Base-by-base conservation (phyloP, 768 basidiomycete species). In the Chalciporus pseudorubinellus region DNA sequence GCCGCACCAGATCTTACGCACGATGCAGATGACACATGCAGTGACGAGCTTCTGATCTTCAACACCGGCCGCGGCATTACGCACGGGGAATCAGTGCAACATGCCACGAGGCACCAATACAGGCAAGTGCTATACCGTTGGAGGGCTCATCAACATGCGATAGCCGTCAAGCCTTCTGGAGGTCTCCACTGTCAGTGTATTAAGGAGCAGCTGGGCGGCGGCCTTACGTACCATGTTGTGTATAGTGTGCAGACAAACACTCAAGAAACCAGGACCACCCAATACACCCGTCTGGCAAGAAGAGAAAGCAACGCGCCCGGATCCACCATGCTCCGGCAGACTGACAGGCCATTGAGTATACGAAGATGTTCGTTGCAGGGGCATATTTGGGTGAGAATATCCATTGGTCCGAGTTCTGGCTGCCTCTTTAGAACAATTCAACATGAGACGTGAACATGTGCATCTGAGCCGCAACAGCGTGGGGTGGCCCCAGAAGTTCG, bases 131-230 rank as follows among this genome's bases (percentile, higher is more conserved):
- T n/a, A n/a, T n/a, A n/a, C n/a, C n/a, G n/a, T n/a, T 44, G 29
- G 36, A n/a, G 45, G 38, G 48, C 44, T 48, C 43, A 40, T 26
- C 21, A 51, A 60, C 59, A 59, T 45, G 52, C 51, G 58, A 51
- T 46, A 51, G 29, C 51, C 36, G 45, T 50, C 55, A 52, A 64
- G 52, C 53, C 44, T 52, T 53, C 49, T 49, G 34, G 18, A n/a
- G n/a, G n/a, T n/a, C n/a, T n/a, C n/a, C n/a, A n/a, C n/a, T n/a
- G n/a, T n/a, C n/a, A 42, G 24, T 44, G 41, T 52, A 61, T 48
- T 26, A 36, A 52, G 28, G 50, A 24, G 21, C 20, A 21, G 31
- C 44, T 26, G 39, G 40, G 29, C 42, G 40, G 38, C 39, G 42
- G 50, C 50, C 42, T 55, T 51, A 58, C 49, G 50, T 48, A 47